A percentile compares a stretch with the other conserved stretches of the same genome.
Evolutionary conservation across 2,329 filamentous ascomycete species (phyloP).

Genomic region (Ophiocordyceps camponoti-saundersi): DNA sequence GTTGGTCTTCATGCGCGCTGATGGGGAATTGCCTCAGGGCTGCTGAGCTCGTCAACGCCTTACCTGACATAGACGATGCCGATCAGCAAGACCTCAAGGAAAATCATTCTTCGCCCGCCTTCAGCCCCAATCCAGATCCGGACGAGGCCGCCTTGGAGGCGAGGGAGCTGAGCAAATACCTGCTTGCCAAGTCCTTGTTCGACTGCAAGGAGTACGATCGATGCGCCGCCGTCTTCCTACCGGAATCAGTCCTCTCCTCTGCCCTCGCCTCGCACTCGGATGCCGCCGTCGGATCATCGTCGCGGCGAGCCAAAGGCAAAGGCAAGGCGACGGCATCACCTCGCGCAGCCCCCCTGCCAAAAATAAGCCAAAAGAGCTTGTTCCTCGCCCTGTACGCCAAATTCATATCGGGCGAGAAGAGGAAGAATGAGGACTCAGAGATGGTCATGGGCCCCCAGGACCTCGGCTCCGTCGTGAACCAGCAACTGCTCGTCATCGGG

Average conservation of each 20-base stretch:
- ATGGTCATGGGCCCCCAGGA: conserved; percentile 94
- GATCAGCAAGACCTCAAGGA: conserved; percentile 25
- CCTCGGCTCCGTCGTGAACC: conserved; percentile 68
- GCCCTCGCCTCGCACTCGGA: conserved; percentile 35
- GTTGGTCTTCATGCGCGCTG: not conserved
- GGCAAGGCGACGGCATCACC: conserved; percentile 9
- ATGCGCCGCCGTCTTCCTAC: conserved; percentile 76
- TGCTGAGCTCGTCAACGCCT: conserved; percentile 78
- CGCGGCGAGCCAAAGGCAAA: conserved; percentile 39
- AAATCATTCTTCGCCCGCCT: conserved; percentile 27
- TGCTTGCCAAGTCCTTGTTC: conserved; percentile 86
- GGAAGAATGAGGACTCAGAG: conserved; percentile 89
- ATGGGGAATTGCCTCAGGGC: conserved; percentile 41
- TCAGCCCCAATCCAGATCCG: conserved; percentile 45
- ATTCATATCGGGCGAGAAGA: conserved; percentile 85
- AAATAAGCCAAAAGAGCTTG: conserved; percentile 74
- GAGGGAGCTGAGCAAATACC: conserved; percentile 64
- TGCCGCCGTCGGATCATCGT: conserved; percentile 14
- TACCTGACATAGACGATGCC: conserved; percentile 44
- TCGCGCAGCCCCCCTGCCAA: conserved; percentile 23
- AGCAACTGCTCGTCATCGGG: conserved; percentile 62
- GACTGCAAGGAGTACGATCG: conserved; percentile 92
- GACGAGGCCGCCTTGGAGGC: conserved; percentile 62
- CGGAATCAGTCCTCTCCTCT: conserved; percentile 58
- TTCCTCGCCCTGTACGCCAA: conserved; percentile 89